A percentile compares a stretch with the other conserved stretches of the same genome.
These are phyloP conservation scores for Pelagophyceae sp. DNA, from an alignment of 352 stramenopile genomes.

Conservation along the genomic window DNA sequence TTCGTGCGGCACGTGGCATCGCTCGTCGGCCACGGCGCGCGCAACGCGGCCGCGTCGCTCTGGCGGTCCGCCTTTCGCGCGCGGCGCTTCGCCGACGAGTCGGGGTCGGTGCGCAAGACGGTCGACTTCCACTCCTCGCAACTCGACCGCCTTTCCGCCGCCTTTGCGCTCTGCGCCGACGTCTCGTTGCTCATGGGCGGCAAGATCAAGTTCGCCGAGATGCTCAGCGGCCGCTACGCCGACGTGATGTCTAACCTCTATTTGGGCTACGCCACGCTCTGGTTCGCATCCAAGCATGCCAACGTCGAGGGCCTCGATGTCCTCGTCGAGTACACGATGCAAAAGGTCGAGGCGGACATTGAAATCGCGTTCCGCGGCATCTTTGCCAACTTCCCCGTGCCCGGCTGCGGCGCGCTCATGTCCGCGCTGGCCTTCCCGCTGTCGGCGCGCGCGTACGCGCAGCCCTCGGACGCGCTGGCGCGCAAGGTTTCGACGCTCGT, in stretches of 20 bases:
- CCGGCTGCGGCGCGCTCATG: slow-evolving; percentile 60
- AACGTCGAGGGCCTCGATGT: slow-evolving; percentile 88
- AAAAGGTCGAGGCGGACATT: slow-evolving; percentile 83
- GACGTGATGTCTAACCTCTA: slow-evolving; percentile 94
- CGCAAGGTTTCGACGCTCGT: slow-evolving; percentile 65
- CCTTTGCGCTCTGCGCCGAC: slow-evolving; percentile 90
- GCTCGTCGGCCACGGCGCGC: slow-evolving; percentile 83
- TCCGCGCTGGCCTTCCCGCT: slow-evolving; percentile 88
- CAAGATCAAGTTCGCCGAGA: slow-evolving; percentile 95
- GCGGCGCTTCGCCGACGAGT: slow-evolving; percentile 53
- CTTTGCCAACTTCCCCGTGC: slow-evolving; percentile 78
- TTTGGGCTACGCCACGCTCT: slow-evolving; percentile 91
- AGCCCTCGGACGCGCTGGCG: slow-evolving; percentile 74
- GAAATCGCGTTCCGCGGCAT: slow-evolving; percentile 91
- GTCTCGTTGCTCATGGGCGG: slow-evolving; percentile 89
- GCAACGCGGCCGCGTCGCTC: slow-evolving; percentile 83
- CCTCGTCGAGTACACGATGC: slow-evolving; percentile 48
- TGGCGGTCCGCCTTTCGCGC: slow-evolving; percentile 69
- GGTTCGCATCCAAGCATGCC: too few species aligned
- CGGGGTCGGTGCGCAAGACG: slow-evolving; percentile 70
- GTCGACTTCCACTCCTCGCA: slow-evolving; percentile 72
- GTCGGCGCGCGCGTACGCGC: slow-evolving; percentile 76
- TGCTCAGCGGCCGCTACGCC: slow-evolving; percentile 88
- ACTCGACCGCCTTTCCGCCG: slow-evolving; percentile 86
- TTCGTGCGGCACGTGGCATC: slow-evolving; percentile 50